phyloP scores from a whole-genome alignment of 805 yeast genomes.

The Ascoidea asiatica region DNA sequence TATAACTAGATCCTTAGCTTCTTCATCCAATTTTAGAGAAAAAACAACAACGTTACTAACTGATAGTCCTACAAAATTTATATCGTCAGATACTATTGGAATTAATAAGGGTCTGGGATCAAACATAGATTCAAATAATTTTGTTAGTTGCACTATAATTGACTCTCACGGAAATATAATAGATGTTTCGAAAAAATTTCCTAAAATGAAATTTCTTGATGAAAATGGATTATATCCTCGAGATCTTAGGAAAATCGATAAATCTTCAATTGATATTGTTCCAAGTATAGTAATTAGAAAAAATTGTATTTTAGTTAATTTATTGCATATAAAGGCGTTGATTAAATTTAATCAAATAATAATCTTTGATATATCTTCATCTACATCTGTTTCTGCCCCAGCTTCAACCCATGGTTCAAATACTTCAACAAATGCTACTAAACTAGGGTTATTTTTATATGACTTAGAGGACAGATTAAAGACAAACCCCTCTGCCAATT shows the following conservation, averaged over 20 bases:
- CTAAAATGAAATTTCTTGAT: slow-evolving; percentile 45
- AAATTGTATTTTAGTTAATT: slow-evolving; percentile 55
- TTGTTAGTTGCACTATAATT: slow-evolving; percentile 58
- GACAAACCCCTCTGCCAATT: slow-evolving; percentile 10
- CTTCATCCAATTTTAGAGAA: too few relatives aligned
- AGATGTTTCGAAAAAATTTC: slow-evolving; percentile 52
- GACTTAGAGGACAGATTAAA: slow-evolving; percentile 39
- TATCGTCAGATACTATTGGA: too few relatives aligned
- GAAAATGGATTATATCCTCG: slow-evolving; percentile 76
- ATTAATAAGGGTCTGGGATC: too few relatives aligned
- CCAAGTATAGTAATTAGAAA: slow-evolving; percentile 71
- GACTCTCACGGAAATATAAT: slow-evolving; percentile 48
- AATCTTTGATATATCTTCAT: slow-evolving; percentile 59
- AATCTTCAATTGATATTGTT: slow-evolving; percentile 59
- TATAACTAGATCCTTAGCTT: too few relatives aligned
- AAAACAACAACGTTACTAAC: too few relatives aligned
- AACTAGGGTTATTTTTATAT: slow-evolving; percentile 66
- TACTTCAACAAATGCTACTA: slow-evolving; percentile 24
- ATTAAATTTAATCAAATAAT: slow-evolving; percentile 59
- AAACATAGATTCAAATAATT: too few relatives aligned
- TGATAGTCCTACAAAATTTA: too few relatives aligned
- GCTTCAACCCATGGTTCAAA: slow-evolving; percentile 70
- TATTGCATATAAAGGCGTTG: slow-evolving; percentile 70
- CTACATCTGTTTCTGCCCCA: slow-evolving; percentile 19
- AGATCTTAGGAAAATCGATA: slow-evolving; percentile 81